A percentile compares a stretch with the other conserved stretches of the same genome.
Conservation (phyloP, 768 basidiomycete genomes). For the Mycena rebaudengoi region DNA sequence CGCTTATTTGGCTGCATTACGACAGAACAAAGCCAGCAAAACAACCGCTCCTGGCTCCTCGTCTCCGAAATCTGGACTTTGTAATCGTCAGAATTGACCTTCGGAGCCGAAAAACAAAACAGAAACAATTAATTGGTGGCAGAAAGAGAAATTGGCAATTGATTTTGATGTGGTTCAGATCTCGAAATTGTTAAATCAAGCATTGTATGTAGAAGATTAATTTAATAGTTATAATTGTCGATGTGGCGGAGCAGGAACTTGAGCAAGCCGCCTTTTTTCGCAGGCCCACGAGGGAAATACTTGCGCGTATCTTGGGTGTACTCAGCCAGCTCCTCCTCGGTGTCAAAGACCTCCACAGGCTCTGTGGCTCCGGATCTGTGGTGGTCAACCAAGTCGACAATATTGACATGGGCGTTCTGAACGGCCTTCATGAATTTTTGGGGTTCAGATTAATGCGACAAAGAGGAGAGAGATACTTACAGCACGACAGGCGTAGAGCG, state of each 20-base stretch:
- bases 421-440: not conserved
- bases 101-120: too few relatives aligned
- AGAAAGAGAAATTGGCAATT: too few relatives aligned
- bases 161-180: too few relatives aligned
- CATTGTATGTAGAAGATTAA: too few relatives aligned
- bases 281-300: not conserved
- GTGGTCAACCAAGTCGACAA: slow-evolving; percentile 12
- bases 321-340: not conserved
- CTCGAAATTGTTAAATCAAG: too few relatives aligned
- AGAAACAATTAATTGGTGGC: too few relatives aligned
- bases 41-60: too few relatives aligned
- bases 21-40: too few relatives aligned
- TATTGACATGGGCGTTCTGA: not conserved
- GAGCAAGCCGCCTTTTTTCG: not conserved
- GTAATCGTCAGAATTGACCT: too few relatives aligned
- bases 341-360: not conserved
- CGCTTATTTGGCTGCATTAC: too few relatives aligned
- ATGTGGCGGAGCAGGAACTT: not conserved
- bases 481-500: not conserved
- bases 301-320: not conserved
- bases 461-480: not conserved
- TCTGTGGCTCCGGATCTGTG: not conserved
- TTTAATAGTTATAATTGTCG: too few relatives aligned
- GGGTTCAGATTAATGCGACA: not conserved
- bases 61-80: too few relatives aligned